Conservation (phyloP, 495 filamentous ascomycete species). For the Thozetella sp. region DNA sequence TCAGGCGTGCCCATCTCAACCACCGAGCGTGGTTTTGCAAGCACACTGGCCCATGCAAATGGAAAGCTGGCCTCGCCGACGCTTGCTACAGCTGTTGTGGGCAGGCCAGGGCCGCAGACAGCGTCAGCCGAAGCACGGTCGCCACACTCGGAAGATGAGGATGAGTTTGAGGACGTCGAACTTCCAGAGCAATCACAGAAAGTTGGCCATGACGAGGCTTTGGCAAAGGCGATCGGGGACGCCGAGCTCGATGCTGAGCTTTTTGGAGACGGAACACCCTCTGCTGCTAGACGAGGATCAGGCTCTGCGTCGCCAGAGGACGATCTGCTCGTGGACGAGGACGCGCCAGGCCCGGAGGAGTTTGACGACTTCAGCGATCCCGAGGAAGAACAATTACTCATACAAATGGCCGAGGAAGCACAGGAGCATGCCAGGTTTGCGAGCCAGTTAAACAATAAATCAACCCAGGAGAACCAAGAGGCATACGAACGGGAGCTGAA, state of each 20-base stretch:
- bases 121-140: background rate
- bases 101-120: no score
- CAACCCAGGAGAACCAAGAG: conserved; percentile 60
- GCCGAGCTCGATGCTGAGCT: conserved; percentile 25
- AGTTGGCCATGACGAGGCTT: background rate
- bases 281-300: background rate
- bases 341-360: conserved; percentile 29
- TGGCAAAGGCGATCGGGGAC: conserved; percentile 10
- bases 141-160: conserved; percentile 15
- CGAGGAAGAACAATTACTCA: conserved; percentile 87
- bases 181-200: conserved; percentile 13
- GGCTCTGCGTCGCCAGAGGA: conserved; percentile 10
- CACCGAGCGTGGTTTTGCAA: no score
- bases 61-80: no score
- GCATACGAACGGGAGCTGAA: conserved; percentile 88
- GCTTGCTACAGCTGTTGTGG: no score
- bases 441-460: conserved; percentile 75
- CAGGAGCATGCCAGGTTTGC: conserved; percentile 94
- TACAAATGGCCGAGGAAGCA: conserved; percentile 81
- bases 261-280: conserved; percentile 2
- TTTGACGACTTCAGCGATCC: conserved; percentile 72
- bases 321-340: conserved; percentile 34
- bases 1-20: background rate
- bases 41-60: no score
- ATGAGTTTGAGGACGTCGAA: conserved; percentile 26